A percentile compares a stretch with the other conserved stretches of the same genome.
Evolutionary conservation across 805 yeast genomes (phyloP).

Genomic region (Sugiyamaella lignohabitans): DNA sequence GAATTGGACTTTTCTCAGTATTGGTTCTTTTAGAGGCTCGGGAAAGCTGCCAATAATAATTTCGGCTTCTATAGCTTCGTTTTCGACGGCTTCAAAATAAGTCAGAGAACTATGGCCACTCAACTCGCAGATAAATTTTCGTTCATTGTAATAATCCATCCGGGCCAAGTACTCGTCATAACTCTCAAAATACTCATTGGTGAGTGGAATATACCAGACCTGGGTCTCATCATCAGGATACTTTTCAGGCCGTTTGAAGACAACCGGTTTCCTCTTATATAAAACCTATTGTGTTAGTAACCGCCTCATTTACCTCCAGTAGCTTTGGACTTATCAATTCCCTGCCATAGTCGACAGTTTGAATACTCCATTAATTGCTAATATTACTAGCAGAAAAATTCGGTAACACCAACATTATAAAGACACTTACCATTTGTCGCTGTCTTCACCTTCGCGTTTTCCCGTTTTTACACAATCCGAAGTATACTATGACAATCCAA

Average conservation of each 20-base stretch:
- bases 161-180: conserved; percentile 65
- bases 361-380: no score
- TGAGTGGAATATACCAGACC: conserved; percentile 77
- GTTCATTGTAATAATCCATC: conserved; percentile 37
- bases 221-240: conserved; percentile 37
- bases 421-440: no score
- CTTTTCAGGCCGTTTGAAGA: conserved; percentile 11
- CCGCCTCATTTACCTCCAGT: no score
- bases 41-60: conserved; percentile 79
- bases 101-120: conserved; percentile 91
- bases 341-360: background rate
- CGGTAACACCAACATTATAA: no score
- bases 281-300: conserved; percentile 28
- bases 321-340: no score
- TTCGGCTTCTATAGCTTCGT: conserved; percentile 48
- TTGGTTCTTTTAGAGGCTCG: conserved; percentile 85
- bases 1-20: conserved; percentile 78
- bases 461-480: no score
- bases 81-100: conserved; percentile 77
- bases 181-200: conserved; percentile 78
- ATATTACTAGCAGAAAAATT: no score
- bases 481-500: no score
- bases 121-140: conserved; percentile 89
- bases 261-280: conserved; percentile 32
- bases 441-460: no score